Evolutionary conservation across 352 stramenopile species (phyloP), one percentile per base, ranked within the genome.

Genomic region (Phytophthora aleatoria): DNA sequence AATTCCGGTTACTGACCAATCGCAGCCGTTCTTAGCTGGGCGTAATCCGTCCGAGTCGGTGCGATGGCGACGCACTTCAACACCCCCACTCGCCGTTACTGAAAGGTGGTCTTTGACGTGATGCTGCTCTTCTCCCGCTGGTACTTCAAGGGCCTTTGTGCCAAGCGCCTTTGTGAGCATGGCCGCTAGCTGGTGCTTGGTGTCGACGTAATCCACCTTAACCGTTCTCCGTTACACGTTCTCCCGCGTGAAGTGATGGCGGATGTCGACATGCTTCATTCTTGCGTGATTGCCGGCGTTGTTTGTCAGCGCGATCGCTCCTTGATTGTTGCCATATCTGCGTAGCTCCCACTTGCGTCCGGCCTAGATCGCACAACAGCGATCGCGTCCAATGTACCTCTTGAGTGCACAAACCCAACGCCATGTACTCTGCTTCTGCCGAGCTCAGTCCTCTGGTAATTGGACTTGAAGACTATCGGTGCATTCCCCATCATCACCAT

Each of bases 331-430:
- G 15, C 15, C 39, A 45, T 0, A 45, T 42, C 3, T 7, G 38
- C 13, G 38, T 63, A 5, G 15, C n/a, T 43, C 10, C 27, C 1
- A 26, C 47, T 63, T 63, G 48, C 16, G 28, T 33, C 28, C 28
- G 28, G 7, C 28, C 3, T 33, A 33, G 28, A 33, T 33, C 28
- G 28, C 28, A 33, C 7, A 33, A 33, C 28, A 33, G 28, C 28
- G 7, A 33, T 7, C 28, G 28, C 28, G 28, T 33, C 28, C 28
- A 33, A 33, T 8, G 28, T 33, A 33, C 28, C 3, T 33, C 7
- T 33, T 33, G 28, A 4, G 28, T 33, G 28, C 28, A 33, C 16
- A 20, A 20, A 20, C 16, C 0, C 16, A 20, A 20, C 16, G 16
- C 16, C 16, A 20, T 20, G 16, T 33, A 33, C 7, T 33, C 28